Base-by-base conservation (phyloP, 306 rosid genomes). In the Pachyrhizus erosus region DNA sequence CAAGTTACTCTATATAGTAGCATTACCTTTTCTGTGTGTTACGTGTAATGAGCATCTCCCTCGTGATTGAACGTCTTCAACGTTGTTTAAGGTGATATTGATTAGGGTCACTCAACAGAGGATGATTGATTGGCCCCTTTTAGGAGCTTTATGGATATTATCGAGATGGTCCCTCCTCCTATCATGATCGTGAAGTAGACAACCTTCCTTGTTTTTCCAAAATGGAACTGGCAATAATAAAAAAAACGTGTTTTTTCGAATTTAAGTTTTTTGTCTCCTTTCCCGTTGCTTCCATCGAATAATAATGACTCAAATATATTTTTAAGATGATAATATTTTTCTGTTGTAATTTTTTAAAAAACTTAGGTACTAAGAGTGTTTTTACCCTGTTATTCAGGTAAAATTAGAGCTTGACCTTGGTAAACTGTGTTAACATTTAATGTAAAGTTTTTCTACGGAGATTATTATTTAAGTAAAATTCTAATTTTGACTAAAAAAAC, bases 161-260 rank as follows among this genome's bases (percentile, higher is more conserved):
- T 62, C 14, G 18, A 31, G n/a, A 66, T 88, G 91, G 84, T 85
- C 89, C 87, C 85, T 5, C 86, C 87, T 8, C 33, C 34, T 58
- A 23, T 29, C 60, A n/a, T 27, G 31, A 20, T 76, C 62, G 24
- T 52, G 66, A 48, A 21, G 31, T 58, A 18, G 31, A 23, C 62
- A 65, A 64, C 70, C 40, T 31, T 62, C 4, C 43, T 27, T 55
- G 69, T 8, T 42, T 67, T 57, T 21, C 14, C 23, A 34, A 46
- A 75, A 67, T 23, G 60, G 37, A 52, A 52, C 5, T 39, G 45
- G 67, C 64, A 57, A 79, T 39, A 5, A n/a, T n/a, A 60, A 85
- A 52, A 65, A 23, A 40, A 37, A 78, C 40, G 46, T 80, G 82
- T 43, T 76, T 70, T 76, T 20, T 26, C 17, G 21, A 5, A 71